These are phyloP conservation scores for Daldinia bambusicola DNA, from an alignment of 495 filamentous ascomycete species.

Conservation along the genomic window DNA sequence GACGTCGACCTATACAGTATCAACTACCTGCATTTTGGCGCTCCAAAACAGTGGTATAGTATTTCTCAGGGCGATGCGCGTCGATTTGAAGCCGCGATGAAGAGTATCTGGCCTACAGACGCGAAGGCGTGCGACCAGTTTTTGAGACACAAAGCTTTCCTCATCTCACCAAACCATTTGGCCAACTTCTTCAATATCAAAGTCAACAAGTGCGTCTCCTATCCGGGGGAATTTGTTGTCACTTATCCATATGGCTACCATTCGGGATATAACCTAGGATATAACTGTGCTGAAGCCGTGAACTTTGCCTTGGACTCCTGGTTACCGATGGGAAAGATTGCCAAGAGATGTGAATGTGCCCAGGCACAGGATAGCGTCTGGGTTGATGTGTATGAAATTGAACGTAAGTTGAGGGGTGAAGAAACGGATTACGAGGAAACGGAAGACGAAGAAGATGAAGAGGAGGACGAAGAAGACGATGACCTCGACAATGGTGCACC, in stretches of 20 bases:
- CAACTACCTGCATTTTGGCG: conserved; percentile 99
- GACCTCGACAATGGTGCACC: conserved; percentile 65
- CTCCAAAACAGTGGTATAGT: conserved; percentile 99
- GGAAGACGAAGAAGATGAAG: conserved; percentile 78
- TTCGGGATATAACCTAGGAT: conserved; percentile 96
- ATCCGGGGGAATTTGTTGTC: conserved; percentile 97
- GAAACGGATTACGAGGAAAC: conserved; percentile 90
- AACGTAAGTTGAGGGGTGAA: conserved; percentile 92
- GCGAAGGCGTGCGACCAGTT: conserved; percentile 98
- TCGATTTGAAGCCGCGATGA: conserved; percentile 94
- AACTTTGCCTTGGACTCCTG: conserved; percentile 97
- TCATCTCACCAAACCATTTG: conserved; percentile 92
- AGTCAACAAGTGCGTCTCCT: conserved; percentile 94
- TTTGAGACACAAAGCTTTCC: conserved; percentile 94
- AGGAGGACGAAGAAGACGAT: conserved; percentile 73
- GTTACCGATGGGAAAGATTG: conserved; percentile 93
- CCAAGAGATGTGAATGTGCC: conserved; percentile 97
- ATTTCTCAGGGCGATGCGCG: conserved; percentile 97
- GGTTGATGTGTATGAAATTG: conserved; percentile 95
- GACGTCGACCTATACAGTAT: conserved; percentile 99
- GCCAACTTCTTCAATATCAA: conserved; percentile 90
- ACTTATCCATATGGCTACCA: conserved; percentile 99
- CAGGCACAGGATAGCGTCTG: conserved; percentile 90
- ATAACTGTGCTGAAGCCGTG: conserved; percentile 98
- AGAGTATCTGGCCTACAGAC: conserved; percentile 91